These are phyloP conservation scores for Amesomyces nigricolor DNA, from an alignment of 2,329 filamentous ascomycete genomes.

Conservation along the genomic window DNA sequence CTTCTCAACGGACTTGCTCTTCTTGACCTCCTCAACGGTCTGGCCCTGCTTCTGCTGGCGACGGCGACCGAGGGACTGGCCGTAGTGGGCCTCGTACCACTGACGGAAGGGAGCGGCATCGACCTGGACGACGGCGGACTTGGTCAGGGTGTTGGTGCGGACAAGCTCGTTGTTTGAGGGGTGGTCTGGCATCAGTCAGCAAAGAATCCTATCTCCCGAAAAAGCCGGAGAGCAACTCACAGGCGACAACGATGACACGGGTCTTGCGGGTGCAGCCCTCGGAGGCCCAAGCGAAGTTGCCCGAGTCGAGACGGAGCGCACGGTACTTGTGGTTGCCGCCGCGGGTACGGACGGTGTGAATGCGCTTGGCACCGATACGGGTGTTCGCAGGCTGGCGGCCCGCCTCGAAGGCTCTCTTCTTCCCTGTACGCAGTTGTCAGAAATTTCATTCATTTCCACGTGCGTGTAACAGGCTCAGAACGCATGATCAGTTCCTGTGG, in stretches of 20 bases:
- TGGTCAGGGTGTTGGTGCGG: constrained; percentile 99
- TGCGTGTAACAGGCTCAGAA: constrained; percentile 63
- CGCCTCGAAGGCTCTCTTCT: constrained; percentile 99
- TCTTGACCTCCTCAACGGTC: constrained; percentile 69
- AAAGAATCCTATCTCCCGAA: neutral
- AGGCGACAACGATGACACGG: constrained; percentile 96
- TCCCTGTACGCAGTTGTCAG: constrained; percentile 44
- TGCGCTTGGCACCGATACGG: constrained; percentile 71
- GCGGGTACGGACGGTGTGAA: constrained; percentile 40
- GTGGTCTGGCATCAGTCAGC: constrained; percentile 52
- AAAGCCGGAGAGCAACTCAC: constrained; percentile 16
- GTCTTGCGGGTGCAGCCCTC: constrained; percentile 98
- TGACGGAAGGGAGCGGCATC: constrained; percentile 98
- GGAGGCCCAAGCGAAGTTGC: constrained; percentile 99
- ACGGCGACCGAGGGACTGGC: constrained; percentile 78
- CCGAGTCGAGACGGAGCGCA: constrained; percentile 94
- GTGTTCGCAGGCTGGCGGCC: constrained; percentile 99
- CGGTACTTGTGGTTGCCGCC: constrained; percentile 99
- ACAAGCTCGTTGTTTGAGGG: constrained; percentile 99
- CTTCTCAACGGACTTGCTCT: constrained; percentile 91
- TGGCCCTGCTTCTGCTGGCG: constrained; percentile 77
- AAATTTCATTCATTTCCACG: constrained; percentile 23
- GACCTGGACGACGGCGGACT: constrained; percentile 96
- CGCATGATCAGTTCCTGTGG: constrained; percentile 45
- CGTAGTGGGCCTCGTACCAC: constrained; percentile 99